Conservation (phyloP, 1,284 basidiomycete genomes). For the Rhodotorula sp. region DNA sequence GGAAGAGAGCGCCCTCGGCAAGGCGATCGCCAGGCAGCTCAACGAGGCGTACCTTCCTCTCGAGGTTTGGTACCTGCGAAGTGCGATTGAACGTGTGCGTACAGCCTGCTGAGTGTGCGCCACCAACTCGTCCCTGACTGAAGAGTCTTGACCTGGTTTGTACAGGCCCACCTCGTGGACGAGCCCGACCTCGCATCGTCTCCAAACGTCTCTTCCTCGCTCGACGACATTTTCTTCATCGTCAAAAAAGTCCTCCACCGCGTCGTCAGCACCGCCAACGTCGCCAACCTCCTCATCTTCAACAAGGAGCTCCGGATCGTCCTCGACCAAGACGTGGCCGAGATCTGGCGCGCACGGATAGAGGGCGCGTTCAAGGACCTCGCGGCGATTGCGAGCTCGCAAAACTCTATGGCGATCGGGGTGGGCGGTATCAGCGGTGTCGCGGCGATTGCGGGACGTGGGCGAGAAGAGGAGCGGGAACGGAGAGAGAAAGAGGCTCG, state of each 20-base stretch:
- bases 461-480: conserved; percentile 56
- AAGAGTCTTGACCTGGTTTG: conserved; percentile 42
- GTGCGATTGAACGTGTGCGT: conserved; percentile 76
- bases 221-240: conserved; percentile 93
- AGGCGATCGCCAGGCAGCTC: conserved; percentile 67
- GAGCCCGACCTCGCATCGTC: conserved; percentile 58
- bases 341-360: conserved; percentile 73
- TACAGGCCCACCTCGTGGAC: conserved; percentile 59
- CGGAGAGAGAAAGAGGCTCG: conserved; percentile 74
- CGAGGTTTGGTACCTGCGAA: conserved; percentile 88
- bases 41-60: conserved; percentile 77
- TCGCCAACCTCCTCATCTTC: conserved; percentile 60
- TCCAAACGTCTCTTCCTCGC: conserved; percentile 64
- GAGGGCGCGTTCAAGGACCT: conserved; percentile 72
- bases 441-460: conserved; percentile 48
- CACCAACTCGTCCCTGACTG: too few species aligned
- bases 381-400: background rate
- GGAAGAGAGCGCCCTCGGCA: conserved; percentile 58
- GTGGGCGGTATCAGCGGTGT: conserved; percentile 46
- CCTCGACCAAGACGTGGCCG: conserved; percentile 75
- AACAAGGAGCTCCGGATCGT: conserved; percentile 65
- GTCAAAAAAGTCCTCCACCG: conserved; percentile 76
- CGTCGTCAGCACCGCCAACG: conserved; percentile 63
- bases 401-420: conserved; percentile 3
- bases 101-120: background rate